phyloP scores from a whole-genome alignment of 805 yeast species.

The Lipomyces lipofer region DNA sequence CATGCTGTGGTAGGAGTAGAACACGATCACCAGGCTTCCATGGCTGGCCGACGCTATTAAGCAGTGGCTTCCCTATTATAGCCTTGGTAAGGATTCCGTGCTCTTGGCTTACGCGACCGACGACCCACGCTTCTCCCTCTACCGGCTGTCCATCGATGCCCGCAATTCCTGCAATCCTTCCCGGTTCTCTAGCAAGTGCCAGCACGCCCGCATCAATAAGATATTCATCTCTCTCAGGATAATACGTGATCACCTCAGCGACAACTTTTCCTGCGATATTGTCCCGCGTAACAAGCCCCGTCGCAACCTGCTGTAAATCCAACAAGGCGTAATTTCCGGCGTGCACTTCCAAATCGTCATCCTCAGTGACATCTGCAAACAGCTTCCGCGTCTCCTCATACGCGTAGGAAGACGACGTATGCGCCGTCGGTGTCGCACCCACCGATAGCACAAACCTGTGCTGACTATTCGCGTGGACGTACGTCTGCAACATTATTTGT shows the following conservation, averaged over 20 bases:
- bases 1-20: conserved; percentile 64
- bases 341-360: conserved; percentile 63
- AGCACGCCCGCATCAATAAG: conserved; percentile 73
- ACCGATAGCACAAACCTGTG: conserved; percentile 55
- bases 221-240: conserved; percentile 64
- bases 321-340: conserved; percentile 79
- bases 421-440: conserved; percentile 83
- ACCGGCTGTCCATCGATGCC: conserved; percentile 14
- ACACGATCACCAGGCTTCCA: conserved; percentile 51
- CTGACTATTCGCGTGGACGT: conserved; percentile 25
- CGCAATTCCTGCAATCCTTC: conserved; percentile 43
- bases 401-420: conserved; percentile 32
- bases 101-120: conserved; percentile 73
- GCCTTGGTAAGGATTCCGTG: conserved; percentile 69
- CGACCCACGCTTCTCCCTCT: conserved; percentile 55
- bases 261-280: conserved; percentile 55
- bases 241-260: conserved; percentile 60
- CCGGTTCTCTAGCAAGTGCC: conserved; percentile 64
- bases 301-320: conserved; percentile 76
- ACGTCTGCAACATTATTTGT: conserved; percentile 16
- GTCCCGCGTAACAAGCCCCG: conserved; percentile 52
- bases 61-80: conserved; percentile 45
- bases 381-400: not conserved
- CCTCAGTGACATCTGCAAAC: not conserved
- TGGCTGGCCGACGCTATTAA: conserved; percentile 18